Conservation (phyloP, 306 rosid genomes). For the Malus fusca region DNA sequence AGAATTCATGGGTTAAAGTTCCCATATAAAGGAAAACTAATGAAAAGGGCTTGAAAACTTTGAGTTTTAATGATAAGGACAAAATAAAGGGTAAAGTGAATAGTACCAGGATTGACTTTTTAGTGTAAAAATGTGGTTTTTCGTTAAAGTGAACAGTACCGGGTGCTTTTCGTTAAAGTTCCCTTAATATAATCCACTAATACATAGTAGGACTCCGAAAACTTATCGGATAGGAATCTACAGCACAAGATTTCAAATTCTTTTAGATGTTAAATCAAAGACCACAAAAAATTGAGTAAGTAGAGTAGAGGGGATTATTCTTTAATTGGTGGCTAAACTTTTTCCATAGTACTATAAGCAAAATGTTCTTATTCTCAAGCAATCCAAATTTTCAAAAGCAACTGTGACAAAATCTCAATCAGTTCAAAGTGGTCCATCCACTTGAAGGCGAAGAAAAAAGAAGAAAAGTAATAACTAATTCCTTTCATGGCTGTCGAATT, state of each 20-base stretch:
- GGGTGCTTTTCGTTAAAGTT: no score
- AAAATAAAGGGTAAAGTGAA: no score
- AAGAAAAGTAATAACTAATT: background rate
- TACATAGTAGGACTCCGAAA: background rate
- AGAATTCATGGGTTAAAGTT: background rate
- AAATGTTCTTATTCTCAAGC: slow-evolving; percentile 1
- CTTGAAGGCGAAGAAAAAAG: background rate
- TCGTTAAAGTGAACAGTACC: no score
- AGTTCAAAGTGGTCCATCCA: slow-evolving; percentile 35
- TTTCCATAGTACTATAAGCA: slow-evolving; percentile 11
- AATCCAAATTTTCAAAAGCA: background rate
- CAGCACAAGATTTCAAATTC: background rate
- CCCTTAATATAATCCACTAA: no score
- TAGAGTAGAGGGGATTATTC: slow-evolving; percentile 16
- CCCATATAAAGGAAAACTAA: no score
- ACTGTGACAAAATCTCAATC: slow-evolving; percentile 4
- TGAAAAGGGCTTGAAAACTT: no score
- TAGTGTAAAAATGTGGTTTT: no score
- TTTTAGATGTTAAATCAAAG: background rate
- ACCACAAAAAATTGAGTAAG: background rate
- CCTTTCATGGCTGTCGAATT: slow-evolving; percentile 19
- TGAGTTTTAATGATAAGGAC: no score
- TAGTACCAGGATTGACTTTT: no score
- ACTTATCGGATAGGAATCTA: background rate
- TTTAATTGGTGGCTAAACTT: slow-evolving; percentile 24